A percentile compares a stretch with the other conserved stretches of the same genome.
phyloP scores from a whole-genome alignment of 768 basidiomycete genomes.

The Trametes meyenii region DNA sequence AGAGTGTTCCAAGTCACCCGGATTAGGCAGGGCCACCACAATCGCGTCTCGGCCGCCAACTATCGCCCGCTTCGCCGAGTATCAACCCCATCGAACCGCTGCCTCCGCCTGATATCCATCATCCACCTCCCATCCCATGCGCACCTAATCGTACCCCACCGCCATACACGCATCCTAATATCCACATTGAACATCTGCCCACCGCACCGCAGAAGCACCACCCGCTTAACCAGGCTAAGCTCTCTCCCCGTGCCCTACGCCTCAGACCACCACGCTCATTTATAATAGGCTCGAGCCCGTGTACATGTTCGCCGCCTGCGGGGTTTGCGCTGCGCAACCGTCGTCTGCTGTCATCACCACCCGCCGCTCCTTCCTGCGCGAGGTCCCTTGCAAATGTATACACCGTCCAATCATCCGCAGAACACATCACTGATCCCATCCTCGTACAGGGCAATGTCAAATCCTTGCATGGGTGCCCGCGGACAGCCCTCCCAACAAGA shows the following conservation, averaged over 20 bases:
- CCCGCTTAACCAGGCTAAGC: too few relatives aligned
- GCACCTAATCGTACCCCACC: background rate
- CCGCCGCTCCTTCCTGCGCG: slow-evolving; percentile 3
- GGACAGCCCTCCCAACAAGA: slow-evolving; percentile 14
- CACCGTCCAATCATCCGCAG: slow-evolving; percentile 6
- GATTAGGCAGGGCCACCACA: slow-evolving; percentile 14
- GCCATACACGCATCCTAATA: background rate
- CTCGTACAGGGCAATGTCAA: slow-evolving; percentile 12
- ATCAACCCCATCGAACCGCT: background rate
- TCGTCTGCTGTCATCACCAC: slow-evolving; percentile 7
- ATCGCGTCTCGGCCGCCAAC: slow-evolving; percentile 13
- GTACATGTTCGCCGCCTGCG: slow-evolving; percentile 1
- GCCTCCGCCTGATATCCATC: background rate
- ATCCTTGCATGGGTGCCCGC: background rate
- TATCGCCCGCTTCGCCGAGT: slow-evolving; percentile 21
- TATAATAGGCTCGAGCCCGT: background rate
- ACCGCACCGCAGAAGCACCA: background rate
- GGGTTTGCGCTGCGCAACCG: background rate
- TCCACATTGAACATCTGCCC: background rate
- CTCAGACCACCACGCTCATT: background rate
- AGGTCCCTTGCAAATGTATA: slow-evolving; percentile 4
- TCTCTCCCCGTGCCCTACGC: background rate
- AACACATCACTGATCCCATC: slow-evolving; percentile 16
- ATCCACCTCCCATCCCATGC: background rate
- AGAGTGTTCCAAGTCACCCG: slow-evolving; percentile 20